Conservation (phyloP, 495 filamentous ascomycete species). For the Neurospora sublineolata region DNA sequence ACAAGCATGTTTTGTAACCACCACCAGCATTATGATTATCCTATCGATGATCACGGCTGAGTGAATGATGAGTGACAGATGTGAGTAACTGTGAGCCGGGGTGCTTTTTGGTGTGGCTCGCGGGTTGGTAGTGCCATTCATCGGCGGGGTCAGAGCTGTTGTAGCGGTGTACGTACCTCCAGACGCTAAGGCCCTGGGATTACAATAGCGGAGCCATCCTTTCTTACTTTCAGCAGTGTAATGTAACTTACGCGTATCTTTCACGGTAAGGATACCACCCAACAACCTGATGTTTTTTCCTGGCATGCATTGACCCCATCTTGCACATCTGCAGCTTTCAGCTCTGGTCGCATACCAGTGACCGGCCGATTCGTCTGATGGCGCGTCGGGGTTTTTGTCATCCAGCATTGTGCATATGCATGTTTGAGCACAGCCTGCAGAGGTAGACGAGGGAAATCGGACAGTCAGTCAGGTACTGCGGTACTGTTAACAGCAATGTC, state of each 20-base stretch:
- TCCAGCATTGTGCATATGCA: constrained; percentile 32
- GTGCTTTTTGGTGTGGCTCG: neutral
- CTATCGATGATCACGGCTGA: neutral
- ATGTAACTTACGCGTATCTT: neutral
- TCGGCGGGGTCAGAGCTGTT: neutral
- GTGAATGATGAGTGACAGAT: neutral
- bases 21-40: neutral
- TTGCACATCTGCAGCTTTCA: constrained; percentile 36
- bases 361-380: constrained; percentile 26
- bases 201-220: neutral
- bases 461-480: neutral
- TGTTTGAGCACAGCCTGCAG: constrained; percentile 33
- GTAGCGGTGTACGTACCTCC: neutral
- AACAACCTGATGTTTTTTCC: constrained; percentile 1
- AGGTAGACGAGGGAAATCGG: neutral
- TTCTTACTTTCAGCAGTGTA: constrained; percentile 1
- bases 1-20: neutral
- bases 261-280: constrained; percentile 6
- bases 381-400: constrained; percentile 18
- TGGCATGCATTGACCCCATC: neutral
- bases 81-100: neutral
- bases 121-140: neutral
- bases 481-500: neutral
- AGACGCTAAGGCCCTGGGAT: constrained; percentile 1
- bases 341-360: constrained; percentile 27